Conservation (phyloP, 495 filamentous ascomycete genomes). For the Penicillium longicatenatum region DNA sequence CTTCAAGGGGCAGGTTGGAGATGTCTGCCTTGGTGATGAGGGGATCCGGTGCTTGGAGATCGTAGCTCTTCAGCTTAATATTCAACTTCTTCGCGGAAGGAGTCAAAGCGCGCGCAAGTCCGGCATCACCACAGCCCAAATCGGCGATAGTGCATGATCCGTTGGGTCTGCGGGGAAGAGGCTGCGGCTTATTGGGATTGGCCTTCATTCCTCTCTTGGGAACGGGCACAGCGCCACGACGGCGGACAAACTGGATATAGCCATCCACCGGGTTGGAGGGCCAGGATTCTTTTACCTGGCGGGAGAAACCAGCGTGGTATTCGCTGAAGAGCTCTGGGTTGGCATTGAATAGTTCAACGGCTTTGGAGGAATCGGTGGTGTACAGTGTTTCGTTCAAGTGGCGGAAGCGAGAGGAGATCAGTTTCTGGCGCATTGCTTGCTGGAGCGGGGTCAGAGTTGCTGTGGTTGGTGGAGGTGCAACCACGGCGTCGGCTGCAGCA, state of each 20-base stretch:
- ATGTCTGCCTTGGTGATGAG: slow-evolving; percentile 88
- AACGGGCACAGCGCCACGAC: slow-evolving; percentile 49
- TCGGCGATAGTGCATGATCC: slow-evolving; percentile 79
- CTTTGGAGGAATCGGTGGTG: slow-evolving; percentile 79
- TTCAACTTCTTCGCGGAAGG: slow-evolving; percentile 59
- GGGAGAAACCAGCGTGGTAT: slow-evolving; percentile 93
- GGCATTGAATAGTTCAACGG: slow-evolving; percentile 73
- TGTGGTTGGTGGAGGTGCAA: slow-evolving; percentile 36
- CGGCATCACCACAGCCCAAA: slow-evolving; percentile 78
- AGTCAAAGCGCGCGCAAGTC: slow-evolving; percentile 63
- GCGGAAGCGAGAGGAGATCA: slow-evolving; percentile 91
- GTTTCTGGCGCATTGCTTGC: slow-evolving; percentile 88
- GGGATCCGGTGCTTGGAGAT: slow-evolving; percentile 62
- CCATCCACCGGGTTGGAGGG: slow-evolving; percentile 90
- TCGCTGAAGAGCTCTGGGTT: slow-evolving; percentile 90
- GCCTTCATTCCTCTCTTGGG: slow-evolving; percentile 41
- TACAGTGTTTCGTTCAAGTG: slow-evolving; percentile 96
- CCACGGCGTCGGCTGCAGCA: slow-evolving; percentile 3
- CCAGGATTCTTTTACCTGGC: slow-evolving; percentile 88
- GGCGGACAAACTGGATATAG: slow-evolving; percentile 69
- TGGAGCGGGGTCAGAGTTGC: slow-evolving; percentile 84
- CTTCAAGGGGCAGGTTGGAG: slow-evolving; percentile 71
- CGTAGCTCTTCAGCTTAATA: slow-evolving; percentile 68
- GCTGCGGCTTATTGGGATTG: slow-evolving; percentile 30
- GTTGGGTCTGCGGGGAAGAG: slow-evolving; percentile 53